A percentile compares a stretch with the other conserved stretches of the same genome.
phyloP scores from a whole-genome alignment of 2,329 filamentous ascomycete species.

The Tolypocladium paradoxum region DNA sequence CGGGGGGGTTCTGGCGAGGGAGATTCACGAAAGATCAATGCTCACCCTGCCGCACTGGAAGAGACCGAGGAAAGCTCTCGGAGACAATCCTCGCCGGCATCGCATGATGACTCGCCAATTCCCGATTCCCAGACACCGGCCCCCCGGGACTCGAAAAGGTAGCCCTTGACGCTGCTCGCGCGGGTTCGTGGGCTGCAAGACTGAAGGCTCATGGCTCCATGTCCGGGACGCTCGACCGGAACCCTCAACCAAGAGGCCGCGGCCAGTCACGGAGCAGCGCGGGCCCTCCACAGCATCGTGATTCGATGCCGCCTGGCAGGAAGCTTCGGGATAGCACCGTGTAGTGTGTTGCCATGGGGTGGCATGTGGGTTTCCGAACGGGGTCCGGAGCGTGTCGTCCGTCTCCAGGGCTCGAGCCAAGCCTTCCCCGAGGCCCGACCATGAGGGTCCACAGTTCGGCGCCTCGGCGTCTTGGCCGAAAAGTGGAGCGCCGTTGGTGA shows the following conservation, averaged over 20 bases:
- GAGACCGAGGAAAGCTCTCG: constrained; percentile 35
- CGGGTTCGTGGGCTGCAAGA: neutral
- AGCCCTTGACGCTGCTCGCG: neutral
- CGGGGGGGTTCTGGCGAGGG: neutral
- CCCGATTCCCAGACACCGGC: neutral
- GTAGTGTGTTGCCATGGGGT: neutral
- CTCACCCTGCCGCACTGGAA: constrained; percentile 38
- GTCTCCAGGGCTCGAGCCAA: too few relatives aligned
- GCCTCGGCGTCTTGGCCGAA: neutral
- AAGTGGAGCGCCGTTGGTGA: neutral
- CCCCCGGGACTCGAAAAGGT: neutral
- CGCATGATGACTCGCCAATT: too few relatives aligned
- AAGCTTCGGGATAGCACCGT: neutral
- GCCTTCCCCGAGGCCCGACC: too few relatives aligned
- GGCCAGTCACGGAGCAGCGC: neutral
- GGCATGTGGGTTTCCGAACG: neutral
- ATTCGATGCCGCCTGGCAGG: neutral
- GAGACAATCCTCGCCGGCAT: neutral
- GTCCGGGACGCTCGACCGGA: neutral
- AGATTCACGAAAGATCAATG: constrained; percentile 4
- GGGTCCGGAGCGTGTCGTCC: neutral
- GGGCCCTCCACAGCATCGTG: neutral
- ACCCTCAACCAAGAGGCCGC: too few relatives aligned
- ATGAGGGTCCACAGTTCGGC: too few relatives aligned
- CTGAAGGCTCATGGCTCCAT: neutral